phyloP scores from a whole-genome alignment of 257 asterid genomes.

The Gentiana straminea region DNA sequence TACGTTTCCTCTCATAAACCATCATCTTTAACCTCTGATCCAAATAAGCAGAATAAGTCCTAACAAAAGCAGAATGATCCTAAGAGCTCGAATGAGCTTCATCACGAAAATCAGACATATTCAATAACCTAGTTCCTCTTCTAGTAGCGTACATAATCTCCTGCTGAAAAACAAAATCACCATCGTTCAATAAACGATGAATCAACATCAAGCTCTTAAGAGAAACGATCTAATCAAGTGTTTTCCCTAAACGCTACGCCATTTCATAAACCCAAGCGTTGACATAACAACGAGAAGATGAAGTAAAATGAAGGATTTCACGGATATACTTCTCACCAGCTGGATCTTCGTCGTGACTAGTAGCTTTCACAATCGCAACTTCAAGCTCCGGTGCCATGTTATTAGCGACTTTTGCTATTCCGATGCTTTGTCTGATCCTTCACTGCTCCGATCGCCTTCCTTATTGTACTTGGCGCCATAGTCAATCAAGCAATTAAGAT shows the following conservation, averaged over 20 bases:
- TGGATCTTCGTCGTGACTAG: conserved; percentile 49
- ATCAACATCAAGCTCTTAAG: conserved; percentile 57
- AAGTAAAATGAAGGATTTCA: conserved; percentile 18
- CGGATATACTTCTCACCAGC: conserved; percentile 57
- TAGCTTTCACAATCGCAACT: conserved; percentile 30
- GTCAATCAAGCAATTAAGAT: background rate
- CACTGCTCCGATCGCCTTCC: conserved; percentile 84
- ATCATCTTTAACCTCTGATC: conserved; percentile 24
- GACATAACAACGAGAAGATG: conserved; percentile 50
- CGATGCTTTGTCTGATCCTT: conserved; percentile 77
- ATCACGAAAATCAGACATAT: conserved; percentile 61
- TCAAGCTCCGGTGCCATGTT: conserved; percentile 75
- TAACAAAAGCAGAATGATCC: no score
- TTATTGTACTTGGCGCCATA: conserved; percentile 68
- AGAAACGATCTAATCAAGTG: conserved; percentile 79
- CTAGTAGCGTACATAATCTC: conserved; percentile 42
- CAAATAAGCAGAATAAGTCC: conserved; percentile 51
- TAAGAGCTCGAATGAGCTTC: conserved; percentile 61
- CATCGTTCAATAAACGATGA: conserved; percentile 59
- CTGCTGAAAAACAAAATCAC: conserved; percentile 50
- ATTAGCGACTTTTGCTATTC: conserved; percentile 63
- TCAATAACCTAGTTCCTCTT: conserved; percentile 27
- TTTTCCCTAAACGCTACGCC: conserved; percentile 52
- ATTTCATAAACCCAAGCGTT: conserved; percentile 48
- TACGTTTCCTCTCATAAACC: conserved; percentile 37